Conservation (phyloP, 306 rosid genomes). For the Ceratonia siliqua region DNA sequence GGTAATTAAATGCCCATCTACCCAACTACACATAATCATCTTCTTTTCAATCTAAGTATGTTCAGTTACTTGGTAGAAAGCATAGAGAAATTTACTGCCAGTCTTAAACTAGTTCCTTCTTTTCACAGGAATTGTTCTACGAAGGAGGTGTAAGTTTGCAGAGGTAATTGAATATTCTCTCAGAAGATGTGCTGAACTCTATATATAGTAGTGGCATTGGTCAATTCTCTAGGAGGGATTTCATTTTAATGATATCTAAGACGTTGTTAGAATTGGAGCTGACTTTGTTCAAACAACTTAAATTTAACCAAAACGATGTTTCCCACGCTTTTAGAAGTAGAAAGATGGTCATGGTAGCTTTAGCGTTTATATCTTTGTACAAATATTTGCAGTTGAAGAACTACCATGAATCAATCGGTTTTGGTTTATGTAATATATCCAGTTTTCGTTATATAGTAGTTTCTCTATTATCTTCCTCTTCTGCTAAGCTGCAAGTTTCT, state of each 20-base stretch:
- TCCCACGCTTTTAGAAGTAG: slow-evolving; percentile 22
- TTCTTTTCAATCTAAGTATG: too few relatives aligned
- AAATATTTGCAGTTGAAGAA: slow-evolving; percentile 51
- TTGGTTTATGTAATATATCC: slow-evolving; percentile 25
- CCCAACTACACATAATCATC: not conserved
- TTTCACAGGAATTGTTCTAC: slow-evolving; percentile 49
- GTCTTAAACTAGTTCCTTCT: slow-evolving; percentile 2
- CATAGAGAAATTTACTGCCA: not conserved
- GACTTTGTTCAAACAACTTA: slow-evolving; percentile 33
- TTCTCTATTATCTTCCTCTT: not conserved
- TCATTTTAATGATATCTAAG: slow-evolving; percentile 31
- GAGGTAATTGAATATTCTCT: slow-evolving; percentile 31
- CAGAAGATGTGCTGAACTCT: slow-evolving; percentile 21
- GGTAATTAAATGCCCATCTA: slow-evolving; percentile 43
- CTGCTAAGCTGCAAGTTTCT: slow-evolving; percentile 25
- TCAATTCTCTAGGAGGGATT: slow-evolving; percentile 26
- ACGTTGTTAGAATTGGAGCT: slow-evolving; percentile 28
- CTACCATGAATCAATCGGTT: slow-evolving; percentile 31
- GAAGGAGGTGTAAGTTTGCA: slow-evolving; percentile 54
- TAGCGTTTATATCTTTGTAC: slow-evolving; percentile 46
- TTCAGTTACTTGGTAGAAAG: not conserved
- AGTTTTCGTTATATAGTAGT: slow-evolving; percentile 7
- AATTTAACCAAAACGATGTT: slow-evolving; percentile 28
- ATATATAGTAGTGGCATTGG: slow-evolving; percentile 9
- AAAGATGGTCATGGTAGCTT: slow-evolving; percentile 19